Base-by-base conservation (phyloP, 1,139 yeast genomes). In the Nakaseomyces nivariensis region DNA sequence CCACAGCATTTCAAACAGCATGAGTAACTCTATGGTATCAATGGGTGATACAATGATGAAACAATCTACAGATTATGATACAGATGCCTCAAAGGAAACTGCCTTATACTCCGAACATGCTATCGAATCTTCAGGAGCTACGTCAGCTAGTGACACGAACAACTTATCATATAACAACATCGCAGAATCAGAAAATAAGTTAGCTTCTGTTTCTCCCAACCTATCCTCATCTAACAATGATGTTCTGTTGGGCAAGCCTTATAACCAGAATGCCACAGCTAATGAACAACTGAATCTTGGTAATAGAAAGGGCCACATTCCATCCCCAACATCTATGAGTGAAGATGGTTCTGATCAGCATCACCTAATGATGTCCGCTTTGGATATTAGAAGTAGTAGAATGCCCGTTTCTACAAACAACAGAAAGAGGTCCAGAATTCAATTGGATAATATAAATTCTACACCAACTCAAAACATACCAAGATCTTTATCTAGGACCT, bases 311-410 rank as follows among this genome's bases (percentile, higher is more conserved):
- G 57, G 50, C 31, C 53, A 53, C 31, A 57, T 58, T 55, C 66
- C 79, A 11, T 80, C 86, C 0, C 86, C 87, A 25, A 75, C 79
- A 47, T 81, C 87, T 1, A 69, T 81, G 53, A 85, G 81, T 54
- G 88, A 81, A 51, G 82, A 83, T n/a, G 74, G 79, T 4, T 78
- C 84, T 3, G 85, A 81, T 51, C 72, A 75, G 11, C 76, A 74
- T 52, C 74, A 36, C 48, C 11, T 42, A 29, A 41, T 41, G 44
- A 41, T 41, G 44, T 41, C 44, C 1, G 44, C 44, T n/a, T 11
- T 41, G 5, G 44, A 29, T n/a, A 41, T 29, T 7, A 27, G 34
- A 41, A 41, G 44, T 25, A 41, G 44, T 27, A 41, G 44, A 17
- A 25, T 41, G 13, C 44, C 44, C n/a, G 25, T 41, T n/a, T 13